Evolutionary conservation across 345 rosid species (phyloP).

Genomic region (Salix udensis): DNA sequence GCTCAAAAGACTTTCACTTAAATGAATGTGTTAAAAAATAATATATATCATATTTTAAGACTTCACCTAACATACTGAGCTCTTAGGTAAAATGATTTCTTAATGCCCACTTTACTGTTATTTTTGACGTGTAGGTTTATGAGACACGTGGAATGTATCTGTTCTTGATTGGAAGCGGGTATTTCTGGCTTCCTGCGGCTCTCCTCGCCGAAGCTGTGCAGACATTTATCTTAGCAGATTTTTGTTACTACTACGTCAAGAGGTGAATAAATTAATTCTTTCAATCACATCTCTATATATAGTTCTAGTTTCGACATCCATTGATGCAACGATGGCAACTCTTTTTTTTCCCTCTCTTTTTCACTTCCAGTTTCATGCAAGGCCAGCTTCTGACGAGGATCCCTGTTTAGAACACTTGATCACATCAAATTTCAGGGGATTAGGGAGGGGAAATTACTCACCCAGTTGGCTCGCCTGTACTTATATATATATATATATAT

Average conservation of each 20-base stretch:
- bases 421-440: not conserved
- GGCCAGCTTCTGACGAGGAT: conserved; percentile 44
- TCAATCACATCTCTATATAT: no score
- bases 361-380: conserved; percentile 26
- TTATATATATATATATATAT: no score
- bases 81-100: no score
- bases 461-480: not conserved
- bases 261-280: conserved; percentile 32
- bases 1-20: no score
- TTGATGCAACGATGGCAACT: not conserved
- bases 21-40: accelerated
- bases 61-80: no score
- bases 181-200: conserved; percentile 62
- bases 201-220: conserved; percentile 64
- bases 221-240: conserved; percentile 80
- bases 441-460: not conserved
- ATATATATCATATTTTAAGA: no score
- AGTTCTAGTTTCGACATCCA: not conserved
- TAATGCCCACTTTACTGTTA: no score
- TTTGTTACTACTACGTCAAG: conserved; percentile 77
- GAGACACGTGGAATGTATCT: conserved; percentile 52
- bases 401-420: conserved; percentile 28
- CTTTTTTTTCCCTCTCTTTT: not conserved
- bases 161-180: conserved; percentile 46
- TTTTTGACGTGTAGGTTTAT: conserved; percentile 35